Evolutionary conservation across 495 filamentous ascomycete genomes (phyloP).

Genomic region (Podospora australis): DNA sequence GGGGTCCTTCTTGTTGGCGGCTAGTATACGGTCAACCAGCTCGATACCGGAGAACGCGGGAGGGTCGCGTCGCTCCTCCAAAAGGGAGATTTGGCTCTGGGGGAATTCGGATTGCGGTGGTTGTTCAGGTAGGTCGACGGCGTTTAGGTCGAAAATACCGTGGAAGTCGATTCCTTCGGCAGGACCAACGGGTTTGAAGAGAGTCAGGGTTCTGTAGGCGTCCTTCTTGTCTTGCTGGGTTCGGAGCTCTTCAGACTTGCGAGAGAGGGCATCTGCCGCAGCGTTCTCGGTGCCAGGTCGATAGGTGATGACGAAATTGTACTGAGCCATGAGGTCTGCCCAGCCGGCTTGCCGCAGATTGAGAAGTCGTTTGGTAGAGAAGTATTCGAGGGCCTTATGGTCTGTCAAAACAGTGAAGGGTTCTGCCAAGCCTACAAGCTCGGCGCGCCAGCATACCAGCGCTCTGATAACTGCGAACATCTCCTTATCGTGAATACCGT

Average conservation of each 20-base stretch:
- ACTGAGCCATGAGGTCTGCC: background rate
- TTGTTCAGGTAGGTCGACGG: too few relatives aligned
- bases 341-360: background rate
- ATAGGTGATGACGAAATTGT: conserved; percentile 3
- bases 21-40: background rate
- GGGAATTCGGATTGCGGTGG: too few relatives aligned
- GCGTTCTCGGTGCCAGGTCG: background rate
- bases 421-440: background rate
- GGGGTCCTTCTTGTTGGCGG: background rate
- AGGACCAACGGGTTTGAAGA: too few relatives aligned
- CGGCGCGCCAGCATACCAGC: background rate
- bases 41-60: too few relatives aligned
- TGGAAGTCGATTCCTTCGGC: too few relatives aligned
- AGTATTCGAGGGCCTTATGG: background rate
- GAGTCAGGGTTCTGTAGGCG: background rate
- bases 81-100: too few relatives aligned
- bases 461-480: background rate
- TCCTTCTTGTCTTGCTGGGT: background rate
- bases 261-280: background rate
- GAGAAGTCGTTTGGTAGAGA: background rate
- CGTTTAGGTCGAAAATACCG: too few relatives aligned
- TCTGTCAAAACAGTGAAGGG: background rate
- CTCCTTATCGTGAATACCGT: background rate
- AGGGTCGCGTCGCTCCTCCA: too few relatives aligned
- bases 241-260: background rate